Evolutionary conservation across 331 rosid species (phyloP), one percentile per base, ranked within the genome.

Genomic region (Quercus phellos): DNA sequence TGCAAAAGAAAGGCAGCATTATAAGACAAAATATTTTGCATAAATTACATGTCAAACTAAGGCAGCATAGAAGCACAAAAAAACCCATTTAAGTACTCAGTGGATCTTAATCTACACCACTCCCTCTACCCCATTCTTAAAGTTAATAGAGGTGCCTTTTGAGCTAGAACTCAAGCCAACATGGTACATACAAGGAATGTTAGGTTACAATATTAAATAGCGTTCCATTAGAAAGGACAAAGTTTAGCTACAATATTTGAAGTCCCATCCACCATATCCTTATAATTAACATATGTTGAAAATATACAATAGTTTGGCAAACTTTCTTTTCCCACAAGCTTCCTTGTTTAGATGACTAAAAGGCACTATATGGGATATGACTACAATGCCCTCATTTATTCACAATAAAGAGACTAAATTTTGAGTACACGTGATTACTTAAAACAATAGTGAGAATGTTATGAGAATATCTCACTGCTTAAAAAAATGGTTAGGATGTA

Each of bases 1-100:
- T 94, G 85, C 27, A 73, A 74, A 76, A 83, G 32, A 51, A 77
- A 69, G 71, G 43, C 72, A 76, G 42, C 34, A 27, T 82, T 17
- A 87, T 8, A 2, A 38, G 46, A 38, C 11, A 38, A 8, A 38
- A 38, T 38, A 38, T 8, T 27, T 27, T 12, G 3, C 27, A 61
- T 56, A n/a, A 56, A 19, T 56, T 1, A 56, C 13, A 10, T 21
- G 27, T 24, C 68, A 27, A 61, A 27, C 34, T n/a, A 14, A 61
- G 68, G 12, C 18, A 61, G 35, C 42, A 61, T 27, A 5, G 13
- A 11, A 61, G 32, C 38, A 17, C 27, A 58, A 27, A 61, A 61
- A 27, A 2, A 7, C 2, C 11, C 46, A 38, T 38, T 38, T 38
- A 38, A 29, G 42, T 18, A 29, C 22, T 38, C 10, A 0, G 21